Evolutionary conservation across 2,329 filamentous ascomycete species (phyloP), one percentile per base, ranked within the genome.

Genomic region (Metarhizium anisopliae): DNA sequence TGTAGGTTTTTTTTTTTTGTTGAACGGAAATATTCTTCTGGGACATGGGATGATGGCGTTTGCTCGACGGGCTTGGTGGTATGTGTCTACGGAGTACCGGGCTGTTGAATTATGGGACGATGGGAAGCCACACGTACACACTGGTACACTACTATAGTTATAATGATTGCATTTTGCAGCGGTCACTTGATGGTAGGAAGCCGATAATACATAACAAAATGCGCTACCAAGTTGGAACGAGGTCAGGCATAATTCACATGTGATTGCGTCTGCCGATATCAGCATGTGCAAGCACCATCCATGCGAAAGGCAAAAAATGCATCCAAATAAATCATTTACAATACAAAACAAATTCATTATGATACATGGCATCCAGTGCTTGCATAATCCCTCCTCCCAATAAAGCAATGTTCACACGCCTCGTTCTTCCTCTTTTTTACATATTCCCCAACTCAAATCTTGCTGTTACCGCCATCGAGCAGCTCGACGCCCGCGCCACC

Each of bases 401-500:
- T 25, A 5, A 6, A 25, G 6, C 45, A 10, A 11, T 49, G 3
- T 13, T 35, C 49, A 50, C 14, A 7, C 38, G 14, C n/a, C 38
- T 16, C 8, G 5, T 25, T 25, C 14, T 40, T 40, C 11, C 14
- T 40, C 11, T 5, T 13, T 40, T 14, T 5, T 40, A 11, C 5
- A 13, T 40, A 40, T 11, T 11, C 38, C 7, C 10, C 32, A 35
- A 1, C 25, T 36, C 5, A 69, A 30, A 69, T 65, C 61, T 70
- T 69, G 62, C 63, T 65, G 61, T 66, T 66, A 49, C 56, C 58
- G 7, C 57, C 59, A 7, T 63, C 63, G 32, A 86, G 66, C 62
- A 95, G 76, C 77, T 95, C 90, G 2, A 83, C 90, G 35, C 87
- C 91, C 6, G 85, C 91, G 20, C 87, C 89, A 30, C 83, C 83